Conservation (phyloP, 495 filamentous ascomycete genomes). For the Penicillium cataractarum region DNA sequence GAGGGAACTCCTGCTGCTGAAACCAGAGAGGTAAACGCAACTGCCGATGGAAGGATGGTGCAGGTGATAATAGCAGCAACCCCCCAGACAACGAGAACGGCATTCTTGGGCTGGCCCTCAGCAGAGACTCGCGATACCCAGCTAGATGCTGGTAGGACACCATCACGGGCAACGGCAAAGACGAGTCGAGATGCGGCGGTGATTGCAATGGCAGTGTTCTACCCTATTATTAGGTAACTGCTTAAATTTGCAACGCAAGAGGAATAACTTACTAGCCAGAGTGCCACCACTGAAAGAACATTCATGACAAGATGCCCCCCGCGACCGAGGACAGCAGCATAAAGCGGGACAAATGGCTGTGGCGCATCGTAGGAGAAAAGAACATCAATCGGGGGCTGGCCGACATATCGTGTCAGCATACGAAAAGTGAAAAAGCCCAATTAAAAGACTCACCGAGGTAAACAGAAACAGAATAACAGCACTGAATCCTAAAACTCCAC, state of each 20-base stretch:
- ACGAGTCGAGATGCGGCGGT: neutral
- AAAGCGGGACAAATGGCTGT: constrained; percentile 59
- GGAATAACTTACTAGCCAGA: neutral
- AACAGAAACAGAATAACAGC: constrained; percentile 61
- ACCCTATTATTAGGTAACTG: neutral
- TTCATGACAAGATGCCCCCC: neutral
- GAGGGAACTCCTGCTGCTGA: neutral
- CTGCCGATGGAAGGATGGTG: neutral
- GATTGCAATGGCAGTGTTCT: neutral
- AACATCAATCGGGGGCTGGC: constrained; percentile 44
- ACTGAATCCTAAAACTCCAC: constrained; percentile 52
- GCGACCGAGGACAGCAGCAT: constrained; percentile 52
- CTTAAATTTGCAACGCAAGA: neutral
- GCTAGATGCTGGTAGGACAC: neutral
- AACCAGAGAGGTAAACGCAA: neutral
- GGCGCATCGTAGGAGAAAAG: constrained; percentile 52
- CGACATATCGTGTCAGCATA: constrained; percentile 19
- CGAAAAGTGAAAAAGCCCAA: neutral
- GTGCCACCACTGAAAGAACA: neutral
- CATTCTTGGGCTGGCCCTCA: neutral
- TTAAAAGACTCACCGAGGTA: constrained; percentile 50
- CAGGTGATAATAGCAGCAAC: neutral
- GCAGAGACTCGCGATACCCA: neutral
- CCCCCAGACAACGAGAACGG: neutral
- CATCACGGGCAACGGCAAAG: neutral